These are phyloP conservation scores for Rhynchosporium secalis DNA, from an alignment of 2,329 filamentous ascomycete genomes.

Conservation along the genomic window DNA sequence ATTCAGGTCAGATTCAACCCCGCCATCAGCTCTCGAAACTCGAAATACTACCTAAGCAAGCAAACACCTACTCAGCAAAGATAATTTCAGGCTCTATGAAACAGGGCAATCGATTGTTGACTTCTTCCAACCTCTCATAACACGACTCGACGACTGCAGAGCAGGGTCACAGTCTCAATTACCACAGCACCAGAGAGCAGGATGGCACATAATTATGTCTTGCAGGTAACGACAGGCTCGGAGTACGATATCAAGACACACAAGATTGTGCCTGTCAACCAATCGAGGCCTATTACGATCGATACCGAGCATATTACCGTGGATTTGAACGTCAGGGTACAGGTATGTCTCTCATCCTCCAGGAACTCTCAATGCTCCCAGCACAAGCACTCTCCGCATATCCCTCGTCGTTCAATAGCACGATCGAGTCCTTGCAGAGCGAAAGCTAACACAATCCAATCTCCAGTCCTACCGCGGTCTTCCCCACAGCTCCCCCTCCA, in stretches of 20 bases:
- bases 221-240: constrained; percentile 79
- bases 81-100: too few relatives aligned
- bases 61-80: too few relatives aligned
- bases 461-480: constrained; percentile 61
- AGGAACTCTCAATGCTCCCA: background rate
- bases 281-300: constrained; percentile 60
- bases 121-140: background rate
- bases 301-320: constrained; percentile 63
- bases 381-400: constrained; percentile 32
- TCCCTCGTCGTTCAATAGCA: background rate
- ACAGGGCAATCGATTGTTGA: background rate
- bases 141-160: background rate
- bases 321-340: constrained; percentile 73
- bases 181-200: background rate
- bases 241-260: constrained; percentile 74
- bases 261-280: constrained; percentile 74
- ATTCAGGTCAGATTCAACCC: background rate
- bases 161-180: background rate
- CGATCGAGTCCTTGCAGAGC: background rate
- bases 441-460: constrained; percentile 16
- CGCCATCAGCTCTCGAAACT: background rate
- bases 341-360: constrained; percentile 45
- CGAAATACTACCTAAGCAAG: too few relatives aligned
- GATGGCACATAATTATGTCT: constrained; percentile 70
- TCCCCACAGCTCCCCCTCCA: constrained; percentile 66